Conservation (phyloP, 208 protist species). For the Trypanosoma brucei region DNA sequence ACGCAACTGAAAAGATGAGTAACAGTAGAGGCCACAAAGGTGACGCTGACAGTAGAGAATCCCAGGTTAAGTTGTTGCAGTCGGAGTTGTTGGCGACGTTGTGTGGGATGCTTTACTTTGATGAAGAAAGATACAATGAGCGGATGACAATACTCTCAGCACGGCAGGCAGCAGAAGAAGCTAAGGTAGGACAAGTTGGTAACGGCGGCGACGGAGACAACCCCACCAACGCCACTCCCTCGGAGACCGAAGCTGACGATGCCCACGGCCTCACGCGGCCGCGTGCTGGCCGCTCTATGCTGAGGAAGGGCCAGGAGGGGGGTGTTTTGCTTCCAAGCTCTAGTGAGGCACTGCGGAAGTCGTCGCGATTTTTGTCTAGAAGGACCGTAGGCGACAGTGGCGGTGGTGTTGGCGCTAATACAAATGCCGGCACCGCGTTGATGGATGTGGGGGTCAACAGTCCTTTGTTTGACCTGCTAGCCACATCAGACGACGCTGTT, state of each 20-base stretch:
- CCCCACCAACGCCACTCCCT: not conserved
- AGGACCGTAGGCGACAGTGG: not conserved
- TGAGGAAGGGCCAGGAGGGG: conserved; percentile 18
- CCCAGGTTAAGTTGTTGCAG: conserved; percentile 8
- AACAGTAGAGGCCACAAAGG: not conserved
- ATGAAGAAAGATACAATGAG: conserved; percentile 17
- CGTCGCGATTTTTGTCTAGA: conserved; percentile 21
- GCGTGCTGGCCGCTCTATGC: conserved; percentile 23
- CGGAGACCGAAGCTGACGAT: not conserved
- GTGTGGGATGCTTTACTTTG: conserved; percentile 24
- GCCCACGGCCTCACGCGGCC: conserved; percentile 4
- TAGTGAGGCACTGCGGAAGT: conserved; percentile 8
- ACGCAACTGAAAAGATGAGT: conserved; percentile 4
- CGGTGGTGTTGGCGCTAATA: not conserved
- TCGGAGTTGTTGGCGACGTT: conserved; percentile 11
- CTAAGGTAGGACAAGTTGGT: not conserved
- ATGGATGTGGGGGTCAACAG: conserved; percentile 6
- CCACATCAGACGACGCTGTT: conserved; percentile 12
- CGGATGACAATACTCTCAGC: conserved; percentile 3
- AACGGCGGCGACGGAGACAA: not conserved
- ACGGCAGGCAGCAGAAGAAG: not conserved
- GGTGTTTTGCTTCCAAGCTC: conserved; percentile 22
- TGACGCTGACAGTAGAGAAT: not conserved
- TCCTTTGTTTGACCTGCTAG: conserved; percentile 26
- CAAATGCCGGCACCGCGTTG: not conserved